Base-by-base conservation (phyloP, 1,284 basidiomycete genomes). In the Fomitopsis palustris region DNA sequence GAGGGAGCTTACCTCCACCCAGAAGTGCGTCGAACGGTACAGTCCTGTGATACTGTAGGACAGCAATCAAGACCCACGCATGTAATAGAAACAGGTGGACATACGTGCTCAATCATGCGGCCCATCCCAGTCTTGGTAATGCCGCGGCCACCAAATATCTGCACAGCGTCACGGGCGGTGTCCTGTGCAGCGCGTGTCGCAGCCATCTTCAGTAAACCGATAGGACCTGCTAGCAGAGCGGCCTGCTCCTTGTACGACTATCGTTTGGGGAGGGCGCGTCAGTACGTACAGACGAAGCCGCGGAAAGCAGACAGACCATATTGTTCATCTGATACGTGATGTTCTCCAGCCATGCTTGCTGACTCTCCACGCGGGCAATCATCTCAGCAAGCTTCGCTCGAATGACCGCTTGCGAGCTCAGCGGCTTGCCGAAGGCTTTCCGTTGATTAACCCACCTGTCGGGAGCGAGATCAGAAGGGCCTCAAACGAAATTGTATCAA, bases 241-340 rank as follows among this genome's bases (percentile, higher is more conserved):
- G 77, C 75, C 59, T 77, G 76, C 59, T 77, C 71, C 64, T 76
- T 77, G 61, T 78, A 78, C 23, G 69, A 63, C 72, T 73, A 37
- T 14, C n/a, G 21, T 38, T 25, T 16, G 7, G 19, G 17, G 21
- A 9, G 21, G 9, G 7, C 17, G 43, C 8, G 31, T 33, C 21
- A 54, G 19, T 4, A 16, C 3, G n/a, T 14, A 33, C 8, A 37
- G 27, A 16, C 23, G 3, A 38, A 4, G 19, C 21, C 31, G 7
- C 14, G 4, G 45, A 17, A 35, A 33, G 23, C 16, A 16, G 33
- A 60, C 68, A 55, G 16, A 82, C 84, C 92, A 95, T 95, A 67
- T 95, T 87, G 71, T 83, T 87, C 95, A 96, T 96, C 75, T 96
- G 95, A 72, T 89, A 87, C 0, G 94, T 96, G 62, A 96, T 78